phyloP scores from a whole-genome alignment of 495 filamentous ascomycete species.

The Bacidia gigantensis region DNA sequence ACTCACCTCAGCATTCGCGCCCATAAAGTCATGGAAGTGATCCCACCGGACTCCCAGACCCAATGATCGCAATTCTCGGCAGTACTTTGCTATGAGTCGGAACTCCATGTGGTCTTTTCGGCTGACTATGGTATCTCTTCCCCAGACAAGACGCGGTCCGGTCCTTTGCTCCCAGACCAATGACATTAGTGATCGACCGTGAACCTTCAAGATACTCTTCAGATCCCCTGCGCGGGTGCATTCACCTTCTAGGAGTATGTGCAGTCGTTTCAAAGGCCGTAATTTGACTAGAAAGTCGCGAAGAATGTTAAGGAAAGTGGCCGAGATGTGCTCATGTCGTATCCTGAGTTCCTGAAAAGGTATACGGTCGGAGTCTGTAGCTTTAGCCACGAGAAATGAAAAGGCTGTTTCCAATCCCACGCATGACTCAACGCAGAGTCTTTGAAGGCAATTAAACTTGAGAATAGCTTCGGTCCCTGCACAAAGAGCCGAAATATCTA shows the following conservation, averaged over 20 bases:
- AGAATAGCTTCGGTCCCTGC: background rate
- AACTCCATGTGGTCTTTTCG: background rate
- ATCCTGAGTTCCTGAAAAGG: background rate
- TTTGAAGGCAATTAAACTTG: background rate
- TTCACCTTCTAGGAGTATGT: background rate
- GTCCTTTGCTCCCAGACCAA: background rate
- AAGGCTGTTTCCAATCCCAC: background rate
- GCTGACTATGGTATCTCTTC: background rate
- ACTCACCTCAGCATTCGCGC: background rate
- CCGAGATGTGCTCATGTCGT: background rate
- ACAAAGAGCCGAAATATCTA: background rate
- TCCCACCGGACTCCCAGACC: background rate
- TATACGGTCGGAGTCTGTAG: background rate
- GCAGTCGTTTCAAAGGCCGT: background rate
- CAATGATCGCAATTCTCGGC: background rate
- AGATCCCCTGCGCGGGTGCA: background rate
- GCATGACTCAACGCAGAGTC: background rate
- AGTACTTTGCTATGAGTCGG: background rate
- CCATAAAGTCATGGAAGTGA: background rate
- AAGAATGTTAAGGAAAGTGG: background rate
- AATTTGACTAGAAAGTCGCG: background rate
- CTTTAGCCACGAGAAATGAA: background rate
- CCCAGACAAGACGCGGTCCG: background rate
- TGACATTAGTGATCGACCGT: background rate
- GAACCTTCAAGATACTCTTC: background rate